These are phyloP conservation scores for Acmispon strigosus DNA, from an alignment of 306 rosid species.

Conservation along the genomic window DNA sequence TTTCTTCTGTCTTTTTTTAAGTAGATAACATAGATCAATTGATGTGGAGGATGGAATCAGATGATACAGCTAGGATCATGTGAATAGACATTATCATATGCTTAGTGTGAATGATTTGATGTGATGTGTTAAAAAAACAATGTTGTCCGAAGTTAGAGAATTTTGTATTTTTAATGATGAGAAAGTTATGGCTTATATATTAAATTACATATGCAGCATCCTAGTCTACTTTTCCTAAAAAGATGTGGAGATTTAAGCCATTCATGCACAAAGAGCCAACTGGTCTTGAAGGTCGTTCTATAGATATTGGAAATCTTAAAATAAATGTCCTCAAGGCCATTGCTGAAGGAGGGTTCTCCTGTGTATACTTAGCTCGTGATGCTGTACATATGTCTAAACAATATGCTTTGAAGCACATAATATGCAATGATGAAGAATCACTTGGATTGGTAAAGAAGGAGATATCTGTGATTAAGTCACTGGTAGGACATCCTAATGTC, in stretches of 20 bases:
- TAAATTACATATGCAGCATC: constrained; percentile 25
- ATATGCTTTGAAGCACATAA: constrained; percentile 94
- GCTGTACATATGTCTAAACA: constrained; percentile 68
- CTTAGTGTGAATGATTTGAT: constrained; percentile 1
- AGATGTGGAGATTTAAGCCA: constrained; percentile 96
- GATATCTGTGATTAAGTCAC: constrained; percentile 70
- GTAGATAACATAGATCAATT: neutral
- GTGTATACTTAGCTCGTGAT: constrained; percentile 91
- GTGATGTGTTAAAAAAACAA: neutral
- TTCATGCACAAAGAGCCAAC: constrained; percentile 76
- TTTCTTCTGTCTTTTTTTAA: neutral
- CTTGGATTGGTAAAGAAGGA: constrained; percentile 80
- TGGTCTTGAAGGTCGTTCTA: constrained; percentile 86
- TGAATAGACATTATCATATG: neutral
- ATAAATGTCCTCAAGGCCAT: constrained; percentile 65
- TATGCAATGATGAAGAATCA: constrained; percentile 85
- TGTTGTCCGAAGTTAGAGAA: neutral
- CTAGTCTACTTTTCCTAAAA: constrained; percentile 7
- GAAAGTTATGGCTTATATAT: constrained; percentile 4
- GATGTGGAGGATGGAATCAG: neutral
- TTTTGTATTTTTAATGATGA: neutral
- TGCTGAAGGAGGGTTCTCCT: constrained; percentile 98
- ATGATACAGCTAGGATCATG: neutral
- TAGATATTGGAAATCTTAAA: constrained; percentile 86
- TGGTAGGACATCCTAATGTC: constrained; percentile 83